A percentile compares a stretch with the other conserved stretches of the same genome.
Evolutionary conservation across 495 filamentous ascomycete genomes (phyloP).

Genomic region (Paragyromitra xinjiangensis): DNA sequence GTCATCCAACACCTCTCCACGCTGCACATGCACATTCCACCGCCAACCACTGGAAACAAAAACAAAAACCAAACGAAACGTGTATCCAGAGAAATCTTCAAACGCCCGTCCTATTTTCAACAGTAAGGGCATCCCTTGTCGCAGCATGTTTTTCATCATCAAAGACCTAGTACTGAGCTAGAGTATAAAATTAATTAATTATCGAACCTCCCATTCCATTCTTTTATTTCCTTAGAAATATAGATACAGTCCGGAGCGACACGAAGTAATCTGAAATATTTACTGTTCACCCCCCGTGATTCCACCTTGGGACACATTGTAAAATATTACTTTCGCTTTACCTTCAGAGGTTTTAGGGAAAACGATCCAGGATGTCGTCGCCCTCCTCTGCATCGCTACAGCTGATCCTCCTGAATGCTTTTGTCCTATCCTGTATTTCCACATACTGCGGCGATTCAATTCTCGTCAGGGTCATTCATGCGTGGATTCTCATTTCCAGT

Average conservation of each 20-base stretch:
- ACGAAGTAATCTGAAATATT: background rate
- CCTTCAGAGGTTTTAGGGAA: background rate
- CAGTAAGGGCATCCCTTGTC: slow-evolving; percentile 9
- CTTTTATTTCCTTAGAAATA: background rate
- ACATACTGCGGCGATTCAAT: slow-evolving; percentile 50
- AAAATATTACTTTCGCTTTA: slow-evolving; percentile 4
- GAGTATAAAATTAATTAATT: slow-evolving; percentile 39
- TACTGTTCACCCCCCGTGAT: background rate
- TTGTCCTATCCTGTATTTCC: slow-evolving; percentile 44
- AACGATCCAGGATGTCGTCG: slow-evolving; percentile 35
- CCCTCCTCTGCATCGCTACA: slow-evolving; percentile 45
- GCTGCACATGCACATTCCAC: slow-evolving; percentile 15
- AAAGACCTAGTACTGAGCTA: background rate
- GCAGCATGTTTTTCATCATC: background rate
- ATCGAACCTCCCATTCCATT: slow-evolving; percentile 11
- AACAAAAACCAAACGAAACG: slow-evolving; percentile 44
- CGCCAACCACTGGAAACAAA: background rate
- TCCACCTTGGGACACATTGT: background rate
- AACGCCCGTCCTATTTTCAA: slow-evolving; percentile 13
- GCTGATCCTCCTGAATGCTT: slow-evolving; percentile 44
- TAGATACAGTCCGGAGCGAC: background rate
- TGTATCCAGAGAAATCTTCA: slow-evolving; percentile 42
- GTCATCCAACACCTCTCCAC: slow-evolving; percentile 17
- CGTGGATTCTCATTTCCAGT: slow-evolving; percentile 52
- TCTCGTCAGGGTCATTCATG: slow-evolving; percentile 37